Evolutionary conservation across 768 basidiomycete genomes (phyloP), one percentile per base, ranked within the genome.

Genomic region (Kwoniella heveanensis): DNA sequence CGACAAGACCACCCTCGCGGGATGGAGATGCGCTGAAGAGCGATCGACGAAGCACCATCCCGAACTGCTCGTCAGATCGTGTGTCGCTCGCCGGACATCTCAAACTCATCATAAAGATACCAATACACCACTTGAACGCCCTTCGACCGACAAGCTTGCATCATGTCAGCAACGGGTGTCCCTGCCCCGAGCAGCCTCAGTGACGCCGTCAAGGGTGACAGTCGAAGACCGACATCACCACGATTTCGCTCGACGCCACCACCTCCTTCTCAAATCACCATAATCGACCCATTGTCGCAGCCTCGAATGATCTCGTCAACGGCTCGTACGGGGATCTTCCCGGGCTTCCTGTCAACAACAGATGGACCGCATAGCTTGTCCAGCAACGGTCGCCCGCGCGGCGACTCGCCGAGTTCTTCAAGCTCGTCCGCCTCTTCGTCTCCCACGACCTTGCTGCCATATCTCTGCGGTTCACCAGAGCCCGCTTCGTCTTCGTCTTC

Each of bases 401-500:
- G n/a, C n/a, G 32, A 19, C 1, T 59, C 48, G 21, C 57, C 47
- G 2, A 51, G 26, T 15, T 59, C 57, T 24, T 54, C 63, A 26
- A 53, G 56, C 21, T 64, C 62, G 19, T 64, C 62, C 17, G 8
- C 30, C 10, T 19, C 27, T 13, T 53, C 62, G 10, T 56, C 55
- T 21, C 52, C 53, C 15, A 29, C 46, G 24, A 50, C 63, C 22
- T 30, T 65, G 24, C 39, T 65, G 49, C 63, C 63, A 13, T 65
- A 65, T 46, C 51, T 65, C 10, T 37, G 39, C 13, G 56, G 47
- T 32, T 47, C 63, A 12, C 57, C 51, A 26, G 27, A 51, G 24
- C 26, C 62, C 9, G 25, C 54, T 30, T 57, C 56, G 24, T 51
- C 47, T 6, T 37, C 60, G 13, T 55, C 53, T 36, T 29, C 36